These are phyloP conservation scores for Canavalia gladiata DNA, from an alignment of 306 rosid genomes.

Conservation along the genomic window DNA sequence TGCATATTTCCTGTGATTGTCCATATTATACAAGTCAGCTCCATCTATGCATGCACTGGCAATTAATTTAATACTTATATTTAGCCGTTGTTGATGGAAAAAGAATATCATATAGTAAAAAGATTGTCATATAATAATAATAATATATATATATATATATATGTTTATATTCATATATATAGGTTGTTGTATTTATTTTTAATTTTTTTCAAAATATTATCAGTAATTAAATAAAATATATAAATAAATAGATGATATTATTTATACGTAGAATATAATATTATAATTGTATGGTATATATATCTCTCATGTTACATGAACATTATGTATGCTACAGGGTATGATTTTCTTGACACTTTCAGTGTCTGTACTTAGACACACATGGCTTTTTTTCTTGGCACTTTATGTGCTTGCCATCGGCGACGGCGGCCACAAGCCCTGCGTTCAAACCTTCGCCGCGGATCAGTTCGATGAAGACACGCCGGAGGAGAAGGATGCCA, in stretches of 20 bases:
- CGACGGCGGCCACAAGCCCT: constrained; percentile 81
- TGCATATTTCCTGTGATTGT: constrained; percentile 49
- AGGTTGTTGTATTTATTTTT: too few species aligned
- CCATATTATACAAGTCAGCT: constrained; percentile 16
- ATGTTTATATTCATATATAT: too few species aligned
- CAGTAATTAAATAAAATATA: too few species aligned
- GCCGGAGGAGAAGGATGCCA: constrained; percentile 58
- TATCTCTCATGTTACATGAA: neutral
- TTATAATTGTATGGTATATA: too few species aligned
- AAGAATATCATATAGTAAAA: neutral
- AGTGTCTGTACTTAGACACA: constrained; percentile 53
- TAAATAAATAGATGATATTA: too few species aligned
- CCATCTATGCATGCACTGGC: constrained; percentile 38
- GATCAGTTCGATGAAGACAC: constrained; percentile 79
- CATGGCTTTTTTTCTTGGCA: constrained; percentile 53
- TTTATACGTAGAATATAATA: too few species aligned
- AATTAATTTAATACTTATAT: constrained; percentile 24
- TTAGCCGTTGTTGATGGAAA: constrained; percentile 3
- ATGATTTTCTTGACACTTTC: constrained; percentile 66
- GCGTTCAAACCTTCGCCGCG: constrained; percentile 89
- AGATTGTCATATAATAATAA: too few species aligned
- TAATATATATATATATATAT: too few species aligned
- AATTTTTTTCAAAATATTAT: too few species aligned
- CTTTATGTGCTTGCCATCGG: constrained; percentile 73
- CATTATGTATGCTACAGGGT: constrained; percentile 49